Evolutionary conservation across 176 grass and related monocot species (phyloP).

Genomic region (Oryza punctata): DNA sequence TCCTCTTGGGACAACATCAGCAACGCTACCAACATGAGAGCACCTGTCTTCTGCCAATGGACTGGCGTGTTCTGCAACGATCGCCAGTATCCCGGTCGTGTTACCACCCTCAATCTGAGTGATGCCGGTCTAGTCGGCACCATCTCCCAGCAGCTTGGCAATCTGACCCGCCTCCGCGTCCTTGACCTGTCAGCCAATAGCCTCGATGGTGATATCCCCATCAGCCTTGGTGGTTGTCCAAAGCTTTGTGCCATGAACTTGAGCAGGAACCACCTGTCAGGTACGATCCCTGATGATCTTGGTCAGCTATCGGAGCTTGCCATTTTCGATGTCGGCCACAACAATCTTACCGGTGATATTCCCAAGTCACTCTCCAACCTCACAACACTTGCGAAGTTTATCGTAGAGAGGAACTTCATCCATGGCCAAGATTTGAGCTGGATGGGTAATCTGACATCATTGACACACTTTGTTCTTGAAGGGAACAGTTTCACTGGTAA

Average conservation of each 20-base stretch:
- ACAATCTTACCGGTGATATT: constrained; percentile 26
- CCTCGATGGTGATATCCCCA: constrained; percentile 21
- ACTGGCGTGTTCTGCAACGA: not conserved
- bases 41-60: constrained; percentile 29
- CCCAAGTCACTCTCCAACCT: not conserved
- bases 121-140: not conserved
- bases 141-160: constrained; percentile 23
- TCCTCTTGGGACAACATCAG: not conserved
- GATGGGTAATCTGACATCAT: constrained; percentile 32
- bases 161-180: constrained; percentile 20
- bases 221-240: not conserved
- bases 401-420: not conserved
- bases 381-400: not conserved
- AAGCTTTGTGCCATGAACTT: not conserved
- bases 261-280: not conserved
- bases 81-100: not conserved
- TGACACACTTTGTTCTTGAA: not conserved
- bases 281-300: not conserved
- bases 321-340: not conserved
- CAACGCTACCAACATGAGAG: not conserved
- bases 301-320: constrained; percentile 4
- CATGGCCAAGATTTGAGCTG: constrained; percentile 7
- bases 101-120: constrained; percentile 9
- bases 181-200: constrained; percentile 24
- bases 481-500: constrained; percentile 21